phyloP scores from a whole-genome alignment of 148 eudicot species.

The Nyssa sinensis region DNA sequence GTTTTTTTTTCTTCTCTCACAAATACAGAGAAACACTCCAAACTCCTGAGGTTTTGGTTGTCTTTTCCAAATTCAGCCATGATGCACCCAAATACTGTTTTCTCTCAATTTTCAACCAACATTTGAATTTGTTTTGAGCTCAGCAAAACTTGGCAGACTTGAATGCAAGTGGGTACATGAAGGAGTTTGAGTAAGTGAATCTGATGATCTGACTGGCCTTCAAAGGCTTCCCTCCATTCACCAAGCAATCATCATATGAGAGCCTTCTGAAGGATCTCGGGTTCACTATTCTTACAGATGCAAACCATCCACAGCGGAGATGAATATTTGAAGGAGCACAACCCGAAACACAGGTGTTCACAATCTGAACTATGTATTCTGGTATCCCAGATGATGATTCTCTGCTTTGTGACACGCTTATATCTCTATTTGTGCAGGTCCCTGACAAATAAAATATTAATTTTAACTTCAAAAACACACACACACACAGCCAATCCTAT shows the following conservation, averaged over 20 bases:
- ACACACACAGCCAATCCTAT: no score
- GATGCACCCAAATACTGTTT: no score
- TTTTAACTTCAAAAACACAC: not conserved
- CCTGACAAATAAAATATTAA: slow-evolving; percentile 7
- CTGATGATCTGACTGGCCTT: slow-evolving; percentile 30
- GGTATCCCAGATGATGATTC: slow-evolving; percentile 29
- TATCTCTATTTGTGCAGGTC: slow-evolving; percentile 25
- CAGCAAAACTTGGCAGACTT: slow-evolving; percentile 38
- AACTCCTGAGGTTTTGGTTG: no score
- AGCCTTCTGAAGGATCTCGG: slow-evolving; percentile 40
- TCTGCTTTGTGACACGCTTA: slow-evolving; percentile 33
- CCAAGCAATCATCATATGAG: slow-evolving; percentile 39
- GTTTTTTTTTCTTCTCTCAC: no score
- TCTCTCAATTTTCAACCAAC: no score
- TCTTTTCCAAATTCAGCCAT: no score
- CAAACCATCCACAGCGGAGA: slow-evolving; percentile 49
- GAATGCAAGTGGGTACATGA: slow-evolving; percentile 45
- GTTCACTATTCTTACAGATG: slow-evolving; percentile 42
- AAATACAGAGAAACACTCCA: no score
- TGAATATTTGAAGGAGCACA: slow-evolving; percentile 45
- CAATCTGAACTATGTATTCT: slow-evolving; percentile 32
- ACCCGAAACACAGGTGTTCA: slow-evolving; percentile 35
- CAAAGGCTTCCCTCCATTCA: slow-evolving; percentile 36
- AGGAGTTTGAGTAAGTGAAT: slow-evolving; percentile 42
- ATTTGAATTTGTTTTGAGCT: not conserved